Conservation (phyloP, 306 rosid species). For the Gynostemma pentaphyllum region DNA sequence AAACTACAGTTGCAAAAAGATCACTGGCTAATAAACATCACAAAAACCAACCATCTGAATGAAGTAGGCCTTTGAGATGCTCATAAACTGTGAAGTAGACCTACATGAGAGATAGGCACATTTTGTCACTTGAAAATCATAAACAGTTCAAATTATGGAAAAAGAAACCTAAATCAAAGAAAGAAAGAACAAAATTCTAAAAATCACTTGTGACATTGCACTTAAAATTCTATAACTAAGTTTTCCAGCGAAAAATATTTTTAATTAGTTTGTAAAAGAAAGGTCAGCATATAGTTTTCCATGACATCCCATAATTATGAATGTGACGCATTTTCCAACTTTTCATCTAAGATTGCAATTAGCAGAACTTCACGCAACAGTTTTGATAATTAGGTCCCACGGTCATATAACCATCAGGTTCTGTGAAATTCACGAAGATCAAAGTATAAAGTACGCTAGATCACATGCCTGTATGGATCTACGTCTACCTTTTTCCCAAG, state of each 20-base stretch:
- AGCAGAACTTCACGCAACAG: too few relatives aligned
- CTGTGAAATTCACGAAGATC: neutral
- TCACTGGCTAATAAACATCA: conserved; percentile 1
- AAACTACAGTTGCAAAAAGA: conserved; percentile 7
- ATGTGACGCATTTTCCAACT: neutral
- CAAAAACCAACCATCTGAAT: conserved; percentile 50
- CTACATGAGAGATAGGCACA: conserved; percentile 30
- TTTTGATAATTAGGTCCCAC: neutral
- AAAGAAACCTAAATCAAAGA: neutral
- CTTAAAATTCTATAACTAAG: neutral
- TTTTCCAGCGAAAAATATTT: neutral
- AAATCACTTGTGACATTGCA: neutral
- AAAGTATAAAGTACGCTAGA: neutral
- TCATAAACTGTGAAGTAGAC: conserved; percentile 89
- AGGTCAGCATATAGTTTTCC: neutral
- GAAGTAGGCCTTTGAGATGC: conserved; percentile 62
- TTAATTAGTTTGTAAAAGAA: neutral
- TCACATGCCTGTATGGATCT: neutral
- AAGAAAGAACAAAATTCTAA: neutral
- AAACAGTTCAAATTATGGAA: conserved; percentile 3
- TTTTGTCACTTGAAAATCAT: conserved; percentile 16
- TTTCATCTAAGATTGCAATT: too few relatives aligned
- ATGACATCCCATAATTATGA: neutral
- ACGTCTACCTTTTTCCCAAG: neutral
- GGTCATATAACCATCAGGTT: neutral